Percentiles rank a stretch among this genome's conserved stretches.
Evolutionary conservation across 768 basidiomycete species (phyloP).

Genomic region (Boletus sp.): DNA sequence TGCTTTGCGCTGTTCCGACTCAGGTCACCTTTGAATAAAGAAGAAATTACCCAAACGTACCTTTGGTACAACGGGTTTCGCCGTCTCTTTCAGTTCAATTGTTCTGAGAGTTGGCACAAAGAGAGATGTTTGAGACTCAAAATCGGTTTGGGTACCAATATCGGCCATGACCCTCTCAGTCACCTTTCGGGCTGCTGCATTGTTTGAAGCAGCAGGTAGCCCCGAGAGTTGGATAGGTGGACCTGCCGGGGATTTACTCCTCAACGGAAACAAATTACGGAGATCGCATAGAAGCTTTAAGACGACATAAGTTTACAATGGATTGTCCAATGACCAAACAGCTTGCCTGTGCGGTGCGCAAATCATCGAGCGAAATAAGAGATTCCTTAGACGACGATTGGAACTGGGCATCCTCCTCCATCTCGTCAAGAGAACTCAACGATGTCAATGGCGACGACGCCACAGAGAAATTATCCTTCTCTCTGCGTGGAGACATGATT

Average conservation of each 20-base stretch:
- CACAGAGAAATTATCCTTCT: slow-evolving; percentile 41
- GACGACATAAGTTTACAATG: slow-evolving; percentile 9
- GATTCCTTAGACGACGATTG: slow-evolving; percentile 22
- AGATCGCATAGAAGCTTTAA: slow-evolving; percentile 43
- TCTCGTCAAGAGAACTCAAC: slow-evolving; percentile 68
- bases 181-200: neutral
- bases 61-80: slow-evolving; percentile 22
- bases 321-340: slow-evolving; percentile 1
- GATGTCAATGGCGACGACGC: slow-evolving; percentile 74
- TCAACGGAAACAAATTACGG: slow-evolving; percentile 21
- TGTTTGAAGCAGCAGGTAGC: neutral
- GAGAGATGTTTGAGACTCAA: slow-evolving; percentile 11
- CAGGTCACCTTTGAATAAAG: neutral
- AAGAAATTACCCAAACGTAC: neutral
- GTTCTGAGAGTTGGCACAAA: slow-evolving; percentile 10
- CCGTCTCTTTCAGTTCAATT: slow-evolving; percentile 21
- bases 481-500: slow-evolving; percentile 8
- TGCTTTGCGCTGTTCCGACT: slow-evolving; percentile 23
- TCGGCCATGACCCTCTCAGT: slow-evolving; percentile 21
- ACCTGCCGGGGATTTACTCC: slow-evolving; percentile 5
- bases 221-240: neutral
- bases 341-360: slow-evolving; percentile 59
- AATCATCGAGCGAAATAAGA: slow-evolving; percentile 44
- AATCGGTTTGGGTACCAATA: slow-evolving; percentile 30
- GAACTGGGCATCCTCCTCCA: slow-evolving; percentile 36